Base-by-base conservation (phyloP, 345 rosid genomes). In the Boechera divaricarpa region DNA sequence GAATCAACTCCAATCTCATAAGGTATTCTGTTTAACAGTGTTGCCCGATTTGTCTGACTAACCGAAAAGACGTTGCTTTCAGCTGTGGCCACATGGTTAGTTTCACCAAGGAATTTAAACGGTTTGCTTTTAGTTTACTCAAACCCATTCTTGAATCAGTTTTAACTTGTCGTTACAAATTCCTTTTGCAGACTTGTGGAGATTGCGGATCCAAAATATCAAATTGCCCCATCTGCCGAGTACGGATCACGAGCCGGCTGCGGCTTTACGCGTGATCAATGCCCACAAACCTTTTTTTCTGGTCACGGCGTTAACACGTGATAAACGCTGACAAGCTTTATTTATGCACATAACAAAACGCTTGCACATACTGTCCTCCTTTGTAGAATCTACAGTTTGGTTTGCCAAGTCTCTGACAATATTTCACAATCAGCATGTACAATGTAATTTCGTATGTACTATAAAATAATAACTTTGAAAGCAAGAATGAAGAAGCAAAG, bases 1-100 rank as follows among this genome's bases (percentile, higher is more conserved):
- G 12, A 52, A 73, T 49, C 74, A 64, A 69, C 15, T 74, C 60
- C 21, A 10, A 33, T 60, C 44, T 67, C 54, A 35, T 62, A 61
- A 39, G 12, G 75, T 57, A 44, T 29, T n/a, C 18, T 1, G 0
- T 63, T 69, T 21, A 69, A 70, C 67, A 92, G 96, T 82, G 58
- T 36, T 90, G 94, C 76, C 91, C 96, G 12, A 82, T 90, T 75
- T 92, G 96, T 81, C 86, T 88, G 63, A 84, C 89, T 1, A 83
- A 73, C 57, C 76, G 54, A 18, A 87, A 89, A 64, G 85, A 90
- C 68, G 63, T 85, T 84, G 92, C 96, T 47, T 90, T 88, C 26
- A 74, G 77, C 29, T 89, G 96, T 54, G 94, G 96, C 36, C 96
- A 92, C 82, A 86, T 83, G 92, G 98, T 90, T 70, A 81, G 90